These are phyloP conservation scores for Exophiala phaeomuriformis DNA, from an alignment of 2,329 filamentous ascomycete genomes.

Conservation along the genomic window DNA sequence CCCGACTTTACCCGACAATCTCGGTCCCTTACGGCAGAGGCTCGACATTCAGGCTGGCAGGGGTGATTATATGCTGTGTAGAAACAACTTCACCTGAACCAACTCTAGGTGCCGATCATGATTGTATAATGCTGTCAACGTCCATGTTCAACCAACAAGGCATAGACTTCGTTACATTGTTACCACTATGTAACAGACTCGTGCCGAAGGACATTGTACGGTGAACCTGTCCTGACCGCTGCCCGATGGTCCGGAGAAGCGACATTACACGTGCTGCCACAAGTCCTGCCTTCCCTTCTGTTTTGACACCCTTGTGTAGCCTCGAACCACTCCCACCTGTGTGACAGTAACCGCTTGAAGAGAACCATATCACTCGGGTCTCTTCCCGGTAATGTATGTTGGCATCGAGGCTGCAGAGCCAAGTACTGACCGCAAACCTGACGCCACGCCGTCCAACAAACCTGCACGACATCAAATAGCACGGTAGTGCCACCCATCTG, in stretches of 20 bases:
- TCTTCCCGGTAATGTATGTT: background rate
- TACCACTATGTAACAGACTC: too few species aligned
- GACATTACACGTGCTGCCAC: slow-evolving; percentile 1
- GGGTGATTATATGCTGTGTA: background rate
- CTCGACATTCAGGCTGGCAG: background rate
- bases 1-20: slow-evolving; percentile 11
- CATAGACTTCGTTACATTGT: too few species aligned
- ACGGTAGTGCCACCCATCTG: background rate
- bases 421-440: background rate
- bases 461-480: background rate
- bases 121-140: too few species aligned
- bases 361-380: background rate
- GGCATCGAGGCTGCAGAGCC: background rate
- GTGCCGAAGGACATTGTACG: too few species aligned
- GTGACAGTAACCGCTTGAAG: background rate
- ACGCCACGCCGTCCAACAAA: background rate
- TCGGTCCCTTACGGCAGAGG: slow-evolving; percentile 12
- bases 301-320: slow-evolving; percentile 4
- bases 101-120: background rate
- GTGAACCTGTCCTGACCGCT: too few species aligned
- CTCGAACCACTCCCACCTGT: slow-evolving; percentile 4
- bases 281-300: background rate
- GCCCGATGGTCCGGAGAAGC: too few species aligned
- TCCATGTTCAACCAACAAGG: too few species aligned
- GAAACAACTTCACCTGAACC: background rate